Percentiles rank a stretch among this genome's conserved stretches.
Conservation (phyloP, 2,329 filamentous ascomycete genomes). For the Aureobasidium sp. region DNA sequence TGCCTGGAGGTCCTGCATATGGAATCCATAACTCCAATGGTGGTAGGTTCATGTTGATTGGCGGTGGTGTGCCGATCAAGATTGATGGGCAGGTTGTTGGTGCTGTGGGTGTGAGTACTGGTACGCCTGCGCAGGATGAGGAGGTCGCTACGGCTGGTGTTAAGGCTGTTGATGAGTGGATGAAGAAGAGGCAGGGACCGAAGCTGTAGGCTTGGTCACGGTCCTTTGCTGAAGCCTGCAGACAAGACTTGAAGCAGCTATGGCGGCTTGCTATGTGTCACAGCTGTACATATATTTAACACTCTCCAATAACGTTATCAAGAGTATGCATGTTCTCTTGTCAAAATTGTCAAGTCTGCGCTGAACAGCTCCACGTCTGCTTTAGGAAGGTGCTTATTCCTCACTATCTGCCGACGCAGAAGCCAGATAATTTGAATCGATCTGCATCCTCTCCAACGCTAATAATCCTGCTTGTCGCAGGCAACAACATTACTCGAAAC, state of each 20-base stretch:
- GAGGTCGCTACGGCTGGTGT: constrained; percentile 47
- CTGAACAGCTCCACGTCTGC: too few species aligned
- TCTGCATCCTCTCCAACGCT: neutral
- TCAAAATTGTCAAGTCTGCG: too few species aligned
- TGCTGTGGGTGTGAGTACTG: constrained; percentile 49
- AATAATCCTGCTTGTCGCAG: neutral
- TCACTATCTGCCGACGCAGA: neutral
- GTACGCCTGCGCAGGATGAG: constrained; percentile 48
- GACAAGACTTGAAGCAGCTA: neutral
- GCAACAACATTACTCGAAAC: neutral
- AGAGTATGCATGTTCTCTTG: too few species aligned
- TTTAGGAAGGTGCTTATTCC: neutral
- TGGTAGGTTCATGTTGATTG: constrained; percentile 48
- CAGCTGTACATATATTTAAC: too few species aligned
- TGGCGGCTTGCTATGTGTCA: neutral
- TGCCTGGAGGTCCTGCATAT: constrained; percentile 47
- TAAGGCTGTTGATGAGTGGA: constrained; percentile 38
- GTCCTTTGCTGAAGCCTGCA: neutral
- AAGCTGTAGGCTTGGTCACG: too few species aligned
- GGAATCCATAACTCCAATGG: constrained; percentile 48
- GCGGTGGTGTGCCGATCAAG: constrained; percentile 47
- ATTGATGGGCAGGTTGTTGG: constrained; percentile 46
- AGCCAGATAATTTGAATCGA: too few species aligned
- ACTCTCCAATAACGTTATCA: too few species aligned
- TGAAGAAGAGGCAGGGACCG: constrained; percentile 31